Evolutionary conservation across 2,329 filamentous ascomycete genomes (phyloP).

Genomic region (Capronia americana): DNA sequence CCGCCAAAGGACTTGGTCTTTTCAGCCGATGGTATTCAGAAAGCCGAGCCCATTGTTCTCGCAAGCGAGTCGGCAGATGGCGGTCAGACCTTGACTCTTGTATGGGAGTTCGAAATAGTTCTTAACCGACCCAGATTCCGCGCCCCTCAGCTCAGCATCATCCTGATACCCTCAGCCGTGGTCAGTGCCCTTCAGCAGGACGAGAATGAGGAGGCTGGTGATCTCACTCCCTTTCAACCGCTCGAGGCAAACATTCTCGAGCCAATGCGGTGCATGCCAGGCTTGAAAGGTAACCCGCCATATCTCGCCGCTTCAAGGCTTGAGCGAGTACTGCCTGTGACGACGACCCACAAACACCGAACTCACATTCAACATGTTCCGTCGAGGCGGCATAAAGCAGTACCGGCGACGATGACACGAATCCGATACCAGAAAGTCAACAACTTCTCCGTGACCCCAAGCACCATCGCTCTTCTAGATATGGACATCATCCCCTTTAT

Average conservation of each 20-base stretch:
- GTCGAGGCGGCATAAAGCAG: conserved; percentile 60
- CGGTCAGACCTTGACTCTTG: conserved; percentile 47
- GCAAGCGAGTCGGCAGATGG: conserved; percentile 52
- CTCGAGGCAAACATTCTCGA: conserved; percentile 65
- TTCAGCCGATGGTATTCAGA: conserved; percentile 47
- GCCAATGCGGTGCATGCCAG: conserved; percentile 59
- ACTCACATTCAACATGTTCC: conserved; percentile 62
- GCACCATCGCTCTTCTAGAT: conserved; percentile 61
- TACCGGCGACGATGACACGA: conserved; percentile 62
- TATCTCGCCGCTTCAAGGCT: conserved; percentile 65
- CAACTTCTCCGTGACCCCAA: conserved; percentile 51
- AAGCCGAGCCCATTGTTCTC: conserved; percentile 53
- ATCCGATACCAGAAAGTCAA: conserved; percentile 61
- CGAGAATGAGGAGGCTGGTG: conserved; percentile 54
- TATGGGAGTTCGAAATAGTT: conserved; percentile 54
- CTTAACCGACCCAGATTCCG: conserved; percentile 57
- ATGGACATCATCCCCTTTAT: conserved; percentile 62
- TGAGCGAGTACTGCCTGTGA: conserved; percentile 61
- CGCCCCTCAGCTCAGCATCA: conserved; percentile 62
- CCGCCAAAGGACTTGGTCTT: conserved; percentile 52
- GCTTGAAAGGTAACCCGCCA: conserved; percentile 54
- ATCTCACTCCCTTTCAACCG: conserved; percentile 61
- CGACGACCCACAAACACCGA: conserved; percentile 56
- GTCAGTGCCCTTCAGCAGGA: conserved; percentile 49
- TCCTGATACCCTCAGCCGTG: conserved; percentile 53